These are phyloP conservation scores for Anthracocystis setariae DNA, from an alignment of 1,284 basidiomycete species.

Conservation along the genomic window DNA sequence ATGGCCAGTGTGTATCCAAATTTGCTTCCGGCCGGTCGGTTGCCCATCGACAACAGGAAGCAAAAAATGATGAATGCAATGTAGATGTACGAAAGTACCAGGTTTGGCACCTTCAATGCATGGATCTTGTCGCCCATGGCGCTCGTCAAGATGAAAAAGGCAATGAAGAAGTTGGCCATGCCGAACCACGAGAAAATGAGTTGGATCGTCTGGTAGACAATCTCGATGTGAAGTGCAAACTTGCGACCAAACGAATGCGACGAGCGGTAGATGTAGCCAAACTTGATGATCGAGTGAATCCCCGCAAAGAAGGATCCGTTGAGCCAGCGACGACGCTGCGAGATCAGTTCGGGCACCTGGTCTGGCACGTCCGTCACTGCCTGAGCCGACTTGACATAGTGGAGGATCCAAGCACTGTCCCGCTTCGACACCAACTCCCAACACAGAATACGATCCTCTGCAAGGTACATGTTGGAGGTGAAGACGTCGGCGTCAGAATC, in stretches of 20 bases:
- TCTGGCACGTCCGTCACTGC: constrained; percentile 66
- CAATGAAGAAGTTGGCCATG: constrained; percentile 61
- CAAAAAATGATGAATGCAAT: constrained; percentile 66
- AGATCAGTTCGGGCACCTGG: constrained; percentile 62
- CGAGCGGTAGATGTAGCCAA: constrained; percentile 66
- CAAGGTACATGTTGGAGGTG: constrained; percentile 65
- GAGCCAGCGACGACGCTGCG: constrained; percentile 63
- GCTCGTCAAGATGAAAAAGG: constrained; percentile 62
- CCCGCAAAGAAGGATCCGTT: constrained; percentile 66
- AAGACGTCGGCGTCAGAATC: constrained; percentile 64
- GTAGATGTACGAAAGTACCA: constrained; percentile 65
- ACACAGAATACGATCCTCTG: constrained; percentile 65
- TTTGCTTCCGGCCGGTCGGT: constrained; percentile 63
- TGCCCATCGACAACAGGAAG: constrained; percentile 66
- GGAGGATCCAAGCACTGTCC: constrained; percentile 64
- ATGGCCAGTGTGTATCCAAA: constrained; percentile 61
- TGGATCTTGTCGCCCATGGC: constrained; percentile 53
- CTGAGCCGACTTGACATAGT: constrained; percentile 64
- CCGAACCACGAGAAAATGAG: constrained; percentile 65
- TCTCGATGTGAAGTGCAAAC: constrained; percentile 63
- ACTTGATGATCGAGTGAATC: constrained; percentile 67
- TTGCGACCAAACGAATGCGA: constrained; percentile 61
- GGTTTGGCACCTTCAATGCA: constrained; percentile 57
- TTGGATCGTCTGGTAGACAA: constrained; percentile 64
- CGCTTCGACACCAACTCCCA: constrained; percentile 69